phyloP scores from a whole-genome alignment of 2,329 filamentous ascomycete species.

The Didymosphaeria variabile region DNA sequence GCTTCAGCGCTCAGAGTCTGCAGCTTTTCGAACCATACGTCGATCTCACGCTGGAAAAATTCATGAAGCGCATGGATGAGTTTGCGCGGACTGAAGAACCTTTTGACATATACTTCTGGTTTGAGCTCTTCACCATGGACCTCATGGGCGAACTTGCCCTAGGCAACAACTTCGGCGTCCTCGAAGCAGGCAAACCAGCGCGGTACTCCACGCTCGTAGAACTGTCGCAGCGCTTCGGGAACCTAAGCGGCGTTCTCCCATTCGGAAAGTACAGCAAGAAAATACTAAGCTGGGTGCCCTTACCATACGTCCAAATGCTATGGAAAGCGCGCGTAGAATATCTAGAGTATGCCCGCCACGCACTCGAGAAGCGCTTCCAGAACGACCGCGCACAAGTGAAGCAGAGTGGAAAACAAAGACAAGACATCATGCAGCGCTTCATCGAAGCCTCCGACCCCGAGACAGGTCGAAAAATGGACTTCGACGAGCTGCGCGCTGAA shows the following conservation, averaged over 20 bases:
- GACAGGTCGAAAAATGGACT: constrained; percentile 24
- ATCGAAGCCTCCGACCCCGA: constrained; percentile 27
- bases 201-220: constrained; percentile 25
- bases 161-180: constrained; percentile 24
- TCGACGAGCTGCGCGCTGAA: constrained; percentile 26
- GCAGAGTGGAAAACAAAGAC: constrained; percentile 22
- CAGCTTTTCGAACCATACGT: constrained; percentile 26
- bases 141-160: constrained; percentile 27
- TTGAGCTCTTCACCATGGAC: constrained; percentile 29
- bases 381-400: constrained; percentile 18
- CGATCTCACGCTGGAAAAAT: constrained; percentile 21
- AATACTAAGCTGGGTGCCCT: constrained; percentile 24
- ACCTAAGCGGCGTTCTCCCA: constrained; percentile 22
- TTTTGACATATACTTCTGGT: constrained; percentile 31
- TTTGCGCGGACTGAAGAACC: constrained; percentile 19
- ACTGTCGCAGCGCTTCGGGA: constrained; percentile 23
- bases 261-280: constrained; percentile 24
- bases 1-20: constrained; percentile 23
- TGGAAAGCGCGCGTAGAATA: constrained; percentile 24
- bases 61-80: constrained; percentile 25
- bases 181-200: constrained; percentile 23
- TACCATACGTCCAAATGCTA: constrained; percentile 22
- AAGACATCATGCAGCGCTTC: constrained; percentile 30
- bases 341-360: constrained; percentile 23
- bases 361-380: constrained; percentile 23